Base-by-base conservation (phyloP, 441 rosid species). In the Gossypium schwendimanii region DNA sequence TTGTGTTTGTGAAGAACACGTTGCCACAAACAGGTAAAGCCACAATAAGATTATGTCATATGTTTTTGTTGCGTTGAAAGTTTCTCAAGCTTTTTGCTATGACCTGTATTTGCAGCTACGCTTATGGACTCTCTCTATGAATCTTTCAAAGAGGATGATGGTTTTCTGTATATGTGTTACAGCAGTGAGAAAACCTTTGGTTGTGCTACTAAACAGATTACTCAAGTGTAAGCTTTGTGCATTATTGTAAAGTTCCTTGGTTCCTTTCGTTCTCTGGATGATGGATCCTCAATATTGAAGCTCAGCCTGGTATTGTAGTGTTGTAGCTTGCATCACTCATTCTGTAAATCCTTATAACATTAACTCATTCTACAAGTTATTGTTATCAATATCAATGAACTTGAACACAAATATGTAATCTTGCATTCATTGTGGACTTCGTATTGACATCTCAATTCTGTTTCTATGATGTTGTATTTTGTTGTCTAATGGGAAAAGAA, bases 181-280 rank as follows among this genome's bases (percentile, higher is more conserved):
- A 91, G 97, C 88, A 87, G 91, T 62, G 97, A 94, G 86, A 89
- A 94, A 73, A 88, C 97, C 69, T 94, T 91, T 2, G 97, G 97
- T 73, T 81, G 55, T 33, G 70, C 63, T 31, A 28, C 53, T 63
- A 7, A 11, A 55, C 58, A 31, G 49, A 49, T 23, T 0, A 36
- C 66, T 15, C 50, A 73, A 50, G 31, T 14, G 4, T 75, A 15
- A 74, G 49, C 73, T 49, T 26, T 71, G 69, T 76, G 50, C 41
- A 61, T 26, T 31, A 44, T 17, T 47, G 67, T 73, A 31, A 58
- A 71, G 17, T 31, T 45, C 4, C 45, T 52, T 52, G 9, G 71
- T 33, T 39, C 45, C 8, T 8, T n/a, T 14, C 26, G 0, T 4
- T 73, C 20, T 41, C 71, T 10, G 9, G 39, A 24, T 10, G 17